Evolutionary conservation across 192 early-diverging fungal species (phyloP).

Genomic region (Coemansia sp.): DNA sequence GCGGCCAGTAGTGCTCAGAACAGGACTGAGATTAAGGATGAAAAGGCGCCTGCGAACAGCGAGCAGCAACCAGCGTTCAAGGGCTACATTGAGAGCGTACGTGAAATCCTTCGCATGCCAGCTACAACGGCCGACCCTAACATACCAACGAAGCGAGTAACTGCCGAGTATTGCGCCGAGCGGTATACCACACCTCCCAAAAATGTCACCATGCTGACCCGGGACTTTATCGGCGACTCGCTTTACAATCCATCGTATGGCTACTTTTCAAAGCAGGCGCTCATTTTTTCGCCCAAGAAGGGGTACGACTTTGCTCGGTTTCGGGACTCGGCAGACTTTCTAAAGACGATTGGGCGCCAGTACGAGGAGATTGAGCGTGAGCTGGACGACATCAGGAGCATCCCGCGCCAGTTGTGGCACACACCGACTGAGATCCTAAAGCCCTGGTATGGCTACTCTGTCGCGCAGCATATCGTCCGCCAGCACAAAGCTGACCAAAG

Average conservation of each 20-base stretch:
- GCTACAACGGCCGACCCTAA: slow-evolving; percentile 43
- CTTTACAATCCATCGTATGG: slow-evolving; percentile 97
- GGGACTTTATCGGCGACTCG: slow-evolving; percentile 94
- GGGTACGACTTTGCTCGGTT: slow-evolving; percentile 68
- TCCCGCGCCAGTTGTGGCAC: slow-evolving; percentile 94
- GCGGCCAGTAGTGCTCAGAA: neutral
- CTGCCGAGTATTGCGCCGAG: slow-evolving; percentile 40
- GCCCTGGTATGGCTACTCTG: slow-evolving; percentile 86
- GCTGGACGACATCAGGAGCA: slow-evolving; percentile 72
- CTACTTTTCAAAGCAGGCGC: slow-evolving; percentile 95
- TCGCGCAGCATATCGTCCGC: slow-evolving; percentile 85
- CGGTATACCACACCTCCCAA: slow-evolving; percentile 52
- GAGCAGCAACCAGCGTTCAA: slow-evolving; percentile 11
- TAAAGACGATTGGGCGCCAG: slow-evolving; percentile 71
- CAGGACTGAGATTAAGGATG: neutral
- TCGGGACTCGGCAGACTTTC: slow-evolving; percentile 70
- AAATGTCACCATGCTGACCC: slow-evolving; percentile 68
- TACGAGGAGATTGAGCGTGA: slow-evolving; percentile 81
- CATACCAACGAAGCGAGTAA: slow-evolving; percentile 37
- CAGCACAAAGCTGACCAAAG: slow-evolving; percentile 68
- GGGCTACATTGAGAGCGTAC: slow-evolving; percentile 41
- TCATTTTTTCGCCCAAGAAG: slow-evolving; percentile 69
- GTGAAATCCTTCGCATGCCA: slow-evolving; percentile 51
- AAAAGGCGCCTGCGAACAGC: neutral
- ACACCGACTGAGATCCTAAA: slow-evolving; percentile 96